A percentile compares a stretch with the other conserved stretches of the same genome.
Conservation (phyloP, 768 basidiomycete species). For the Kwoniella newhampshirensis region DNA sequence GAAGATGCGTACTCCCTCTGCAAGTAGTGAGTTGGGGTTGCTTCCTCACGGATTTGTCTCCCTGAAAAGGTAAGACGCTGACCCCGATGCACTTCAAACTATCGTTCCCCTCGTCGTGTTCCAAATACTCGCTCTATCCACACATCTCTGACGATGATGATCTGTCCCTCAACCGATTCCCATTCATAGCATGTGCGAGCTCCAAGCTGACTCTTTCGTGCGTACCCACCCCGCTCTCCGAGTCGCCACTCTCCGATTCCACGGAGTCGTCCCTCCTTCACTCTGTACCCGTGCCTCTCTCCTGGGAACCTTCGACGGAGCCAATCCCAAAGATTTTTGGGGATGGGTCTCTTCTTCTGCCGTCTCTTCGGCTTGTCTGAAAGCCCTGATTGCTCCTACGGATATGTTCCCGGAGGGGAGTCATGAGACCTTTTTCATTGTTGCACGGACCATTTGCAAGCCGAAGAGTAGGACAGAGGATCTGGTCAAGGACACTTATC, state of each 20-base stretch:
- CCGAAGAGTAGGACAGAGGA: slow-evolving; percentile 54
- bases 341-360: slow-evolving; percentile 69
- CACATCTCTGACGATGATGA: too few relatives aligned
- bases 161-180: too few relatives aligned
- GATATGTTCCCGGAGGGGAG: slow-evolving; percentile 43
- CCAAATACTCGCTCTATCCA: too few relatives aligned
- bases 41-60: too few relatives aligned
- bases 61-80: too few relatives aligned
- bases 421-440: slow-evolving; percentile 71
- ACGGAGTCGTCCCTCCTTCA: slow-evolving; percentile 31
- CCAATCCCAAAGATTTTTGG: slow-evolving; percentile 64
- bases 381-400: slow-evolving; percentile 59
- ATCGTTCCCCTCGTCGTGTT: too few relatives aligned
- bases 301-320: too few relatives aligned
- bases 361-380: slow-evolving; percentile 65
- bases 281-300: too few relatives aligned
- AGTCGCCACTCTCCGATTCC: slow-evolving; percentile 65
- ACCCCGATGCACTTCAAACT: too few relatives aligned
- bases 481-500: slow-evolving; percentile 60
- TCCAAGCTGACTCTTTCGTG: slow-evolving; percentile 67
- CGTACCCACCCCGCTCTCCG: slow-evolving; percentile 64
- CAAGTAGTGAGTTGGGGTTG: slow-evolving; percentile 41
- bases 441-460: slow-evolving; percentile 60
- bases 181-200: slow-evolving; percentile 62
- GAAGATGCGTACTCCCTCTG: slow-evolving; percentile 41